Evolutionary conservation across 2,329 filamentous ascomycete species (phyloP).

Genomic region (Colletotrichum scovillei): DNA sequence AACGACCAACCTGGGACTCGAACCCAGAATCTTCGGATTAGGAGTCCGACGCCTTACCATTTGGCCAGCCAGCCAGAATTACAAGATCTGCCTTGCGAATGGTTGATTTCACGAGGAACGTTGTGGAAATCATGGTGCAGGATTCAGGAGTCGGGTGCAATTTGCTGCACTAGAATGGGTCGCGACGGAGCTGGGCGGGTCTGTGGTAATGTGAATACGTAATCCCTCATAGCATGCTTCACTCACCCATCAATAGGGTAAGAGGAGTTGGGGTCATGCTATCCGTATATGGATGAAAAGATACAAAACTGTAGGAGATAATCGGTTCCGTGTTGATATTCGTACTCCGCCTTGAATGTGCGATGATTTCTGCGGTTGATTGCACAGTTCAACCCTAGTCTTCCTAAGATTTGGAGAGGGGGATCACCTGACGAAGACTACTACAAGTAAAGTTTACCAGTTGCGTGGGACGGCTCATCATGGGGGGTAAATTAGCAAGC

Average conservation of each 20-base stretch:
- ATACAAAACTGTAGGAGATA: background rate
- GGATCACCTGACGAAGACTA: background rate
- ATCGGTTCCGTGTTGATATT: background rate
- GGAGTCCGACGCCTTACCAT: constrained; percentile 36
- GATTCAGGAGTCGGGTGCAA: background rate
- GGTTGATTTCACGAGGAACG: background rate
- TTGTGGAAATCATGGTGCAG: background rate
- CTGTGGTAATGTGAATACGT: background rate
- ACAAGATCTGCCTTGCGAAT: background rate
- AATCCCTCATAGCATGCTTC: background rate
- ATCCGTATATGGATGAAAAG: background rate
- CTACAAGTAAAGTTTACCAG: background rate
- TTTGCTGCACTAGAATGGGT: background rate
- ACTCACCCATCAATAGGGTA: background rate
- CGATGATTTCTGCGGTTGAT: background rate
- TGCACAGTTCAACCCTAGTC: background rate
- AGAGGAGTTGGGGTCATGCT: background rate
- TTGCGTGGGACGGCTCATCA: background rate
- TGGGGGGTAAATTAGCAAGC: background rate
- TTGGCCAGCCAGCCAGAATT: constrained; percentile 26
- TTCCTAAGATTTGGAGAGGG: background rate
- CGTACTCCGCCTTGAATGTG: background rate
- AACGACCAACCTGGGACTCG: constrained; percentile 34
- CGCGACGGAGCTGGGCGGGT: background rate
- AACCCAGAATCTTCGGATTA: constrained; percentile 36